Base-by-base conservation (phyloP, 257 asterid genomes). In the Petrea volubilis region DNA sequence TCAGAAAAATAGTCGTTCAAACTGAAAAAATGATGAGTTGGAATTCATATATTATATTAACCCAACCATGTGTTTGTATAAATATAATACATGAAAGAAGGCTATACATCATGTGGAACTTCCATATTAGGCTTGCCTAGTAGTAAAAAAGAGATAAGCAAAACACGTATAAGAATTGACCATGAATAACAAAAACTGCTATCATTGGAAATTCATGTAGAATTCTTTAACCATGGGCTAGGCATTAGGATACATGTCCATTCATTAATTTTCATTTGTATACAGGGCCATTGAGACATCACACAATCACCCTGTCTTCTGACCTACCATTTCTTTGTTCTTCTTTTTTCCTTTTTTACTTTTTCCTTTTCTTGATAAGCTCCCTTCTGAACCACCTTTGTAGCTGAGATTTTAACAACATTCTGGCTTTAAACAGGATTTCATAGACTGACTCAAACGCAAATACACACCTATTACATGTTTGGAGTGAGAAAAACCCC, bases 381-480 rank as follows among this genome's bases (percentile, higher is more conserved):
- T 33, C 44, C 29, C 66, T 49, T 62, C 41, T 15, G 13, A 47
- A 34, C 52, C 64, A 25, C 67, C 47, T 66, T 31, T 61, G 56
- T 60, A 65, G 64, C n/a, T 20, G 58, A 41, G 24, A 43, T 60
- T n/a, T 34, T 52, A 31, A 41, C 64, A 50, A 67, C 14, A 60
- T 27, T 3, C 5, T 20, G 2, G 27, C 34, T 46, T 43, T 18
- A 24, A 33, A 40, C 64, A 50, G 40, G 49, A 52, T 43, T 38
- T 4, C 60, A 17, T 29, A 5, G 6, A 46, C 73, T 25, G 62
- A 71, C 51, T 52, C 57, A 7, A 14, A 59, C 81, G 56, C 33
- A 50, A 18, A 31, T 9, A 21, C 28, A 46, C 9, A 24, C 17
- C 50, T 15, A 7, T 27, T 23, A n/a, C 23, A 29, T 21, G 20